These are phyloP conservation scores for Populus deltoides DNA, from an alignment of 345 rosid species.

Conservation along the genomic window DNA sequence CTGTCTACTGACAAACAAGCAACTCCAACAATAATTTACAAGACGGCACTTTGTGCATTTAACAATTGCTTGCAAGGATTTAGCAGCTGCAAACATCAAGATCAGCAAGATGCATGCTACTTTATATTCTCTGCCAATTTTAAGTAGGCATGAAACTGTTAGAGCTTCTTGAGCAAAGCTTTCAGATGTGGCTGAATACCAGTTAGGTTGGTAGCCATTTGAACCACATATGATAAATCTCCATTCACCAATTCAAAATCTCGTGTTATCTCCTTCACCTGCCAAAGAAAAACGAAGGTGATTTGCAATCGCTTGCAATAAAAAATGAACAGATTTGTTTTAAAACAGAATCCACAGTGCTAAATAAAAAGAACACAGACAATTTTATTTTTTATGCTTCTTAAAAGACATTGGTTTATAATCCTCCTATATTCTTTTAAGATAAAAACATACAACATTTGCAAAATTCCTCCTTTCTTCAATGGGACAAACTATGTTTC, in stretches of 20 bases:
- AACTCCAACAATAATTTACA: neutral
- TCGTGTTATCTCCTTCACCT: conserved; percentile 58
- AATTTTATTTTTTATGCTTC: neutral
- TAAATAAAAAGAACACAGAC: neutral
- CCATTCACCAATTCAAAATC: conserved; percentile 48
- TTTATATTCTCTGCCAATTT: too few species aligned
- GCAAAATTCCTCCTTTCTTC: neutral
- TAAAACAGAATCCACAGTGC: neutral
- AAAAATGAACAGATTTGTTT: neutral
- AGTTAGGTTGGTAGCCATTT: conserved; percentile 45
- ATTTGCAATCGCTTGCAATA: neutral
- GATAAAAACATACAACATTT: neutral
- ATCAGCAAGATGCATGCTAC: neutral
- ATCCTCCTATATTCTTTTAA: neutral
- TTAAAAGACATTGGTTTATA: neutral
- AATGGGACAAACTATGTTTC: neutral
- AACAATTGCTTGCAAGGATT: neutral
- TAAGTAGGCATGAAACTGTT: neutral
- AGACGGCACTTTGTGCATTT: neutral
- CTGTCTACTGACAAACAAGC: neutral
- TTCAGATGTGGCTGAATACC: conserved; percentile 46
- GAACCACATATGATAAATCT: conserved; percentile 44
- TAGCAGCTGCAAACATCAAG: neutral
- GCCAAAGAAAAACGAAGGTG: neutral
- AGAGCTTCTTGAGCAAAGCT: conserved; percentile 46